These are phyloP conservation scores for Shiraia sp. DNA, from an alignment of 2,329 filamentous ascomycete genomes.

Conservation along the genomic window DNA sequence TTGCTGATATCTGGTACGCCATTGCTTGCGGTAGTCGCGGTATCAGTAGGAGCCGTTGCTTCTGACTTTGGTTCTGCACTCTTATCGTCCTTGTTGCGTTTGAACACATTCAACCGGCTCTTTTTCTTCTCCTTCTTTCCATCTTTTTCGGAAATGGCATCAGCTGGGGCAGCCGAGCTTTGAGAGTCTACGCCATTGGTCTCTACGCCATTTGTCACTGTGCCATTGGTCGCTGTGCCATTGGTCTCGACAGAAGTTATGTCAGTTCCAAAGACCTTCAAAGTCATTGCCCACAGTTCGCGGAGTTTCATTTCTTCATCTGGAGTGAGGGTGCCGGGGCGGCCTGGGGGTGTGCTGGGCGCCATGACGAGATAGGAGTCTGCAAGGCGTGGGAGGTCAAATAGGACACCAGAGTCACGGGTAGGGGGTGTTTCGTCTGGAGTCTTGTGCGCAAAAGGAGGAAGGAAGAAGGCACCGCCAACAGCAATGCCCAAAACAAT, in stretches of 20 bases:
- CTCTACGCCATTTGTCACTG: slow-evolving; percentile 26
- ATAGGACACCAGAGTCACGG: slow-evolving; percentile 12
- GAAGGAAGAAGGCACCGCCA: slow-evolving; percentile 36
- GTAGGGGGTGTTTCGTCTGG: slow-evolving; percentile 10
- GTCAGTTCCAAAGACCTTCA: slow-evolving; percentile 70
- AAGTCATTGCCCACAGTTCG: slow-evolving; percentile 78
- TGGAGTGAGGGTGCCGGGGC: slow-evolving; percentile 82
- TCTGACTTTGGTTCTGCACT: slow-evolving; percentile 37
- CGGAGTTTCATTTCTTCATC: slow-evolving; percentile 88
- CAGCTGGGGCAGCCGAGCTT: slow-evolving; percentile 10
- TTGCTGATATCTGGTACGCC: slow-evolving; percentile 28
- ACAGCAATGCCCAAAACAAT: slow-evolving; percentile 38
- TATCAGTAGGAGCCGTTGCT: slow-evolving; percentile 19
- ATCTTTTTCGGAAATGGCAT: slow-evolving; percentile 21
- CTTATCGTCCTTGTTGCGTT: slow-evolving; percentile 59
- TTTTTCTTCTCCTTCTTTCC: slow-evolving; percentile 70
- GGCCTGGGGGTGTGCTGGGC: slow-evolving; percentile 62
- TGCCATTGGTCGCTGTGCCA: slow-evolving; percentile 27
- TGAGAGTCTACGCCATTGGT: slow-evolving; percentile 25
- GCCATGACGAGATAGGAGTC: slow-evolving; percentile 46
- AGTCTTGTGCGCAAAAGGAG: slow-evolving; percentile 14
- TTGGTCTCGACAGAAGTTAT: slow-evolving; percentile 38
- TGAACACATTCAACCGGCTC: slow-evolving; percentile 72
- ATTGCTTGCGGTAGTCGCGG: slow-evolving; percentile 16
- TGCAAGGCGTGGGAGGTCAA: slow-evolving; percentile 26